Conservation (phyloP, 202 grass and related monocot genomes). For the Cymbopogon flexuosus region DNA sequence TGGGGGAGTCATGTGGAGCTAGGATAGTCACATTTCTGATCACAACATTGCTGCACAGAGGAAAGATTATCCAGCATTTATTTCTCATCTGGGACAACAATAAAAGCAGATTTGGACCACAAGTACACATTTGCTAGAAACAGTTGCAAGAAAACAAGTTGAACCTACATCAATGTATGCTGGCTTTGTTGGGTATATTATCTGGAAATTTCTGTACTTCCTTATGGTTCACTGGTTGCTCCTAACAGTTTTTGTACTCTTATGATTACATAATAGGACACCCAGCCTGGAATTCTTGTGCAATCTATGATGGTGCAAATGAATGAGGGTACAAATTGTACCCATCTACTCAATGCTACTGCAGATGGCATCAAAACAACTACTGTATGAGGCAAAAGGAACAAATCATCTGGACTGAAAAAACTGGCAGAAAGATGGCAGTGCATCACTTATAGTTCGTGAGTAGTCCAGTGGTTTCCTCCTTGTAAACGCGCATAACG, state of each 20-base stretch:
- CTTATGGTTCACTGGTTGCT: conserved; percentile 15
- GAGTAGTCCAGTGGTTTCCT: not conserved
- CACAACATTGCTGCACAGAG: conserved; percentile 65
- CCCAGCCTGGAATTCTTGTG: conserved; percentile 25
- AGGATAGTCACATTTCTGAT: conserved; percentile 73
- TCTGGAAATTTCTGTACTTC: conserved; percentile 29
- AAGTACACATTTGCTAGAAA: conserved; percentile 3
- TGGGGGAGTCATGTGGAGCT: conserved; percentile 82
- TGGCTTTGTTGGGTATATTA: conserved; percentile 22
- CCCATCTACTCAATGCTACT: not conserved
- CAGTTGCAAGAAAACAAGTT: conserved; percentile 25
- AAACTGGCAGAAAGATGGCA: not conserved
- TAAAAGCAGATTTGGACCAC: conserved; percentile 32
- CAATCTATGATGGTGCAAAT: conserved; percentile 23
- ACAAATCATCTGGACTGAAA: not conserved
- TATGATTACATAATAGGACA: conserved; percentile 4
- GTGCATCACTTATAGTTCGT: not conserved
- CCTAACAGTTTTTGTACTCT: conserved; percentile 11
- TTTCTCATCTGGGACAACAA: conserved; percentile 28
- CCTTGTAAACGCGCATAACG: not conserved
- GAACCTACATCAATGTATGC: conserved; percentile 26
- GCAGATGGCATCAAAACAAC: not conserved
- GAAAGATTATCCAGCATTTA: conserved; percentile 29
- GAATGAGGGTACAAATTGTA: conserved; percentile 1
- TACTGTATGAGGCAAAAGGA: not conserved